Conservation (phyloP, 2,329 filamentous ascomycete species). For the Aspergillus arachidicola region DNA sequence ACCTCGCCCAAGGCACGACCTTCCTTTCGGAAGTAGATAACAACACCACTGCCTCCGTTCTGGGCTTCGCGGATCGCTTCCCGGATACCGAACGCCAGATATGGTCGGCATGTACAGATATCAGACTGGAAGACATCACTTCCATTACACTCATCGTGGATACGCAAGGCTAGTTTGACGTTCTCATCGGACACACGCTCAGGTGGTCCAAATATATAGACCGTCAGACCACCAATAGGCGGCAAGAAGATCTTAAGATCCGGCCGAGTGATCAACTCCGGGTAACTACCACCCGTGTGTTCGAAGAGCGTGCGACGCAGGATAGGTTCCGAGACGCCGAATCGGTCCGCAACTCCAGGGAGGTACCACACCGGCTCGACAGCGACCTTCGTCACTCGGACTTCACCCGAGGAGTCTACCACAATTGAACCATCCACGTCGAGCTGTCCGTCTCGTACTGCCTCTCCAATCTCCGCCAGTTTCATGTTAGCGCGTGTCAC, state of each 20-base stretch:
- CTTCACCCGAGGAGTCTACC: constrained; percentile 79
- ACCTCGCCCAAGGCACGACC: constrained; percentile 93
- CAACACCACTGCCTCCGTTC: constrained; percentile 87
- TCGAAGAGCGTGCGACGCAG: constrained; percentile 88
- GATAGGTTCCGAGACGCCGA: constrained; percentile 86
- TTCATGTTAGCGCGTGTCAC: constrained; percentile 94
- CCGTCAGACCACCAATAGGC: constrained; percentile 91
- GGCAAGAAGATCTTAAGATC: constrained; percentile 96
- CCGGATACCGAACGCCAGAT: constrained; percentile 94
- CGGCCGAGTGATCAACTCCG: constrained; percentile 89
- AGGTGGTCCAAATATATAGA: constrained; percentile 95
- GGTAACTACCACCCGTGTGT: constrained; percentile 93
- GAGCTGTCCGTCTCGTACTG: constrained; percentile 76
- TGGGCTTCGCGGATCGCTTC: constrained; percentile 98
- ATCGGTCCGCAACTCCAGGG: constrained; percentile 85
- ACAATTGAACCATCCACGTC: constrained; percentile 85
- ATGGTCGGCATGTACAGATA: constrained; percentile 91
- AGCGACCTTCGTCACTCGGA: constrained; percentile 93
- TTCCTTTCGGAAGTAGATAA: constrained; percentile 99
- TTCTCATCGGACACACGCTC: constrained; percentile 90
- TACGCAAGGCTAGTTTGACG: constrained; percentile 76
- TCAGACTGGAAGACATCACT: constrained; percentile 97
- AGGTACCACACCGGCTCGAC: constrained; percentile 94
- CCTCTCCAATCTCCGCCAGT: constrained; percentile 90
- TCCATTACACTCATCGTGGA: constrained; percentile 91